These are phyloP conservation scores for Solidago caesia DNA, from an alignment of 129 eudicot species.

Conservation along the genomic window DNA sequence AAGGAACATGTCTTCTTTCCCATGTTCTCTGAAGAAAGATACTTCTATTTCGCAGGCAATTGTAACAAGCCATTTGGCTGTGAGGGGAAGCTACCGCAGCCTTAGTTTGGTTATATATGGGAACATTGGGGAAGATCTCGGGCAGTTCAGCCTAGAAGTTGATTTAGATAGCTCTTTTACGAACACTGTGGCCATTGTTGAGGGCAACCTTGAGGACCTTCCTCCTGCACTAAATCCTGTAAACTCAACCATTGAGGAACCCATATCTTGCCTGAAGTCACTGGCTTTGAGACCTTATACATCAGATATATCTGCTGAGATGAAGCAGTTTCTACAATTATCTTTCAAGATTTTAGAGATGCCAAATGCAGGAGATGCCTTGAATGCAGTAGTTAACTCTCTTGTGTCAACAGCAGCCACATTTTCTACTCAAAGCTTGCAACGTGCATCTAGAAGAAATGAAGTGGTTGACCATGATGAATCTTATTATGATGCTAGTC, in stretches of 20 bases:
- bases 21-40: background rate
- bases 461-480: slow-evolving; percentile 34
- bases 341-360: slow-evolving; percentile 58
- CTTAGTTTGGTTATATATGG: slow-evolving; percentile 95
- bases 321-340: slow-evolving; percentile 52
- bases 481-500: slow-evolving; percentile 41
- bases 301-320: slow-evolving; percentile 56
- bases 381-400: slow-evolving; percentile 48
- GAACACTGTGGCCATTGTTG: slow-evolving; percentile 64
- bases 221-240: slow-evolving; percentile 68
- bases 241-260: slow-evolving; percentile 50
- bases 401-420: slow-evolving; percentile 57
- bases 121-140: slow-evolving; percentile 88
- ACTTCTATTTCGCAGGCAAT: slow-evolving; percentile 59
- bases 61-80: slow-evolving; percentile 88
- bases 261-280: slow-evolving; percentile 45
- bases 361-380: slow-evolving; percentile 48
- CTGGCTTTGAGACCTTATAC: slow-evolving; percentile 43
- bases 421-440: slow-evolving; percentile 50
- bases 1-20: background rate
- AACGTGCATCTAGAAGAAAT: slow-evolving; percentile 25
- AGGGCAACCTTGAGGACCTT: slow-evolving; percentile 91
- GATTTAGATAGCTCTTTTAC: slow-evolving; percentile 83
- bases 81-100: slow-evolving; percentile 95
- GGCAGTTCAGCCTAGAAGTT: slow-evolving; percentile 91